phyloP scores from a whole-genome alignment of 495 filamentous ascomycete genomes.

The Penicillium daleae region DNA sequence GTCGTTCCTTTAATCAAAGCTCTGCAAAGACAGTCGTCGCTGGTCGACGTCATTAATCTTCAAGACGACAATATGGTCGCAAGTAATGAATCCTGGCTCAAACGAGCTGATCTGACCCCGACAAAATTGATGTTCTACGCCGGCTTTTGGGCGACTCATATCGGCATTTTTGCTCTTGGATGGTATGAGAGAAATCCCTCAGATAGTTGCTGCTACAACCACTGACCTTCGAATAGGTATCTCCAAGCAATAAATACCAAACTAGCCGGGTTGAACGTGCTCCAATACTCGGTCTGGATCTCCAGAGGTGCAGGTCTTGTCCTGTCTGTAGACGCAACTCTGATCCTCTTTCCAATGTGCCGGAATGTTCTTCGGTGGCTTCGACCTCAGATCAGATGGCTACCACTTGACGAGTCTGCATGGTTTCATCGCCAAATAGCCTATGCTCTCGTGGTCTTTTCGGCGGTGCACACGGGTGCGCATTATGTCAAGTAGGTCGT shows the following conservation, averaged over 20 bases:
- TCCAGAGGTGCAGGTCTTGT: conserved; percentile 89
- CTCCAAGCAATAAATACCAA: conserved; percentile 68
- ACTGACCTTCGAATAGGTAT: conserved; percentile 58
- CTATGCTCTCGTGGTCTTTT: conserved; percentile 84
- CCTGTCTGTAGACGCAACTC: conserved; percentile 77
- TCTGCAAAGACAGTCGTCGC: conserved; percentile 22
- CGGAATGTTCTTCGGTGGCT: conserved; percentile 81
- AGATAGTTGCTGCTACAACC: conserved; percentile 1
- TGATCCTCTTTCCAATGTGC: conserved; percentile 95
- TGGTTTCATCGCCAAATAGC: conserved; percentile 98
- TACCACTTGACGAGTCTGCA: conserved; percentile 91
- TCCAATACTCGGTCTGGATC: conserved; percentile 91
- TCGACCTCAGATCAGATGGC: conserved; percentile 82
- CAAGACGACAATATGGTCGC: conserved; percentile 19
- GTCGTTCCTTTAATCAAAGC: conserved; percentile 28
- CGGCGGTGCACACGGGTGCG: conserved; percentile 70
- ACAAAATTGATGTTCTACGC: conserved; percentile 79
- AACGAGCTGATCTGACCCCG: conserved; percentile 63
- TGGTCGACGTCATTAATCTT: conserved; percentile 22
- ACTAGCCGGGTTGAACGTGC: conserved; percentile 76
- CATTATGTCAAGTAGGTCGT: conserved; percentile 96
- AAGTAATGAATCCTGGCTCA: conserved; percentile 23
- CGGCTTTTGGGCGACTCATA: conserved; percentile 83
- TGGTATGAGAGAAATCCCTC: conserved; percentile 61
- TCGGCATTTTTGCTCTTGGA: conserved; percentile 80